Evolutionary conservation across 2,329 filamentous ascomycete species (phyloP), one percentile per base, ranked within the genome.

Genomic region (Aspergillus nomiae): DNA sequence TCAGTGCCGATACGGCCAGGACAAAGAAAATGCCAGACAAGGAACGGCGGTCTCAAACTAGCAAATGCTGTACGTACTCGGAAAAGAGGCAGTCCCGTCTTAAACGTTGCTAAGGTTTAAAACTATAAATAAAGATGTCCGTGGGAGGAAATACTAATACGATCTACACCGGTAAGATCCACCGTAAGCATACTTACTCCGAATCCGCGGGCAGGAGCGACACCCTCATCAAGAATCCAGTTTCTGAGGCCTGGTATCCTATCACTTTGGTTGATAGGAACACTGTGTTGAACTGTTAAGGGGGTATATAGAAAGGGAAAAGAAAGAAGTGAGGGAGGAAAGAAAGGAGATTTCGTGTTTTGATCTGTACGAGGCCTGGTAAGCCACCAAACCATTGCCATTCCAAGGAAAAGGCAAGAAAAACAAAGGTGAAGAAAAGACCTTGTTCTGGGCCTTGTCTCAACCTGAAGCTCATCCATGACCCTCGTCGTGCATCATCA

Each of bases 141-240:
- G 56, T 50, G 26, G 26, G 46, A 50, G 9, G n/a, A 14, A 50
- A 19, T 12, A 12, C 11, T 11, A 48, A 28, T 51, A 51, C 48
- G 48, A 51, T 51, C 48, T 51, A 51, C 48, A 51, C 48, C 28
- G 28, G 48, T 21, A 51, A 51, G 48, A 51, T 51, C 48, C 19
- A 48, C 45, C 45, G 14, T 41, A 11, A n/a, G 38, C 14, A 26
- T 26, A 26, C 24, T 24, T 28, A 32, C 28, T 32, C 48, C 28
- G 48, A 51, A 12, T 28, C 12, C 28, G 30, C 28, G 8, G 48
- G 26, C 48, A 51, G 26, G 48, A 28, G 46, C 10, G 10, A 30
- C 12, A 6, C 34, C 34, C 34, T 36, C 34, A 36, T 36, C 12
- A 24, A 36, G 34, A 36, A 14, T 5, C 12, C 14, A 10, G 2